Conservation (phyloP, 148 eudicot genomes). For the Fagopyrum tataricum region DNA sequence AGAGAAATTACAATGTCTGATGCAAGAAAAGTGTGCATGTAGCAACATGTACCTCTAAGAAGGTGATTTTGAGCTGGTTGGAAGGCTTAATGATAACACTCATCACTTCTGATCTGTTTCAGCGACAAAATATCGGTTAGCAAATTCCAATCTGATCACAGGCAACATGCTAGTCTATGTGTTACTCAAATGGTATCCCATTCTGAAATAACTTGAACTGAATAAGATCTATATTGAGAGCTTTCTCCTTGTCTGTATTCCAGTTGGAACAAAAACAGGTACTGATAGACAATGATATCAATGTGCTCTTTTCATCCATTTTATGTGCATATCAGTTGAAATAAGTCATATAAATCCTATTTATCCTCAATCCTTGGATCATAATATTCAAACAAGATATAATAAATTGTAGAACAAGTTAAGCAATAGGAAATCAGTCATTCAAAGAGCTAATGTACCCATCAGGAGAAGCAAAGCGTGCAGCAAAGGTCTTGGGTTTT, state of each 20-base stretch:
- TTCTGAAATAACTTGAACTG: too few species aligned
- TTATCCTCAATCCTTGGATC: too few species aligned
- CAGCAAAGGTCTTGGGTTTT: constrained; percentile 86
- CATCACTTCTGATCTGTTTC: constrained; percentile 72
- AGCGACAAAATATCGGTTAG: neutral
- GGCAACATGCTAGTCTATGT: too few species aligned
- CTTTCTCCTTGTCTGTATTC: too few species aligned
- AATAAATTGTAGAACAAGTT: neutral
- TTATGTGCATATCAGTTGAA: neutral
- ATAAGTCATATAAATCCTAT: neutral
- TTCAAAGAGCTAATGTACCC: constrained; percentile 43
- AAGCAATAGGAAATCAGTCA: neutral
- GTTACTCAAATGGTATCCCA: too few species aligned
- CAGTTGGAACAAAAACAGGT: too few species aligned
- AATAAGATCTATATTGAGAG: too few species aligned
- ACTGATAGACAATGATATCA: too few species aligned
- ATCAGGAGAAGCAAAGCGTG: constrained; percentile 83
- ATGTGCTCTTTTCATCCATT: neutral
- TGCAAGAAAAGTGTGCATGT: neutral
- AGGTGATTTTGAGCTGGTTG: constrained; percentile 90
- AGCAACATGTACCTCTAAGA: constrained; percentile 63
- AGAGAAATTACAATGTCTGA: neutral
- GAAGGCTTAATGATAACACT: constrained; percentile 75
- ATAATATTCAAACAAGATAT: neutral
- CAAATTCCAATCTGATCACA: too few species aligned